phyloP scores from a whole-genome alignment of 148 eudicot genomes.

The Beta vulgaris region DNA sequence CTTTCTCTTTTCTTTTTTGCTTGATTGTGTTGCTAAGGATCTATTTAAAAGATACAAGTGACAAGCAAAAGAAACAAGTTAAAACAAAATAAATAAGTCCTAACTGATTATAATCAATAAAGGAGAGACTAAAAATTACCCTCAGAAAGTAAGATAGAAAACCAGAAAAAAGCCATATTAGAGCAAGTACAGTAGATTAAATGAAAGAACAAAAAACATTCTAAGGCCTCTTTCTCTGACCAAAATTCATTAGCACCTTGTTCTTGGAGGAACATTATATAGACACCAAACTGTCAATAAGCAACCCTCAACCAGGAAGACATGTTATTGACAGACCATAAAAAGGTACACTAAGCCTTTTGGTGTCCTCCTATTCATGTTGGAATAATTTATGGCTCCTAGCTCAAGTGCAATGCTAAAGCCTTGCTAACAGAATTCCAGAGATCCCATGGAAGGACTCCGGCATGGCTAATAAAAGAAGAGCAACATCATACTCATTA shows the following conservation, averaged over 20 bases:
- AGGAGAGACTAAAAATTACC: neutral
- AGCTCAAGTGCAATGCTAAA: neutral
- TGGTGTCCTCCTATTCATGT: neutral
- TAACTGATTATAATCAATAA: neutral
- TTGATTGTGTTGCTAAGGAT: constrained; percentile 90
- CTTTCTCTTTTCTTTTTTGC: constrained; percentile 96
- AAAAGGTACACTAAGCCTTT: neutral
- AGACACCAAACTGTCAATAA: neutral
- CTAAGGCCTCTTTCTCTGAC: neutral
- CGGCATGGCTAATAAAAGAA: neutral
- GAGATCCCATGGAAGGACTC: neutral
- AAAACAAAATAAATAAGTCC: neutral
- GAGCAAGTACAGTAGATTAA: no score
- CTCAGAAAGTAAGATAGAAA: neutral
- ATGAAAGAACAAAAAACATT: no score
- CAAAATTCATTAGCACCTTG: neutral
- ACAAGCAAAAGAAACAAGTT: neutral
- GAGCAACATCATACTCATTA: neutral
- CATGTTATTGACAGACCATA: neutral
- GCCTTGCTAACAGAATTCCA: neutral
- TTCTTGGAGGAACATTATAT: neutral
- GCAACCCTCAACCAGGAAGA: neutral
- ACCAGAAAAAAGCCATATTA: neutral
- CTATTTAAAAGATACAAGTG: constrained; percentile 27
- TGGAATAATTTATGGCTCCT: neutral